A percentile compares a stretch with the other conserved stretches of the same genome.
Conservation (phyloP, 106 monocot species). For the Dendrobium officinale region DNA sequence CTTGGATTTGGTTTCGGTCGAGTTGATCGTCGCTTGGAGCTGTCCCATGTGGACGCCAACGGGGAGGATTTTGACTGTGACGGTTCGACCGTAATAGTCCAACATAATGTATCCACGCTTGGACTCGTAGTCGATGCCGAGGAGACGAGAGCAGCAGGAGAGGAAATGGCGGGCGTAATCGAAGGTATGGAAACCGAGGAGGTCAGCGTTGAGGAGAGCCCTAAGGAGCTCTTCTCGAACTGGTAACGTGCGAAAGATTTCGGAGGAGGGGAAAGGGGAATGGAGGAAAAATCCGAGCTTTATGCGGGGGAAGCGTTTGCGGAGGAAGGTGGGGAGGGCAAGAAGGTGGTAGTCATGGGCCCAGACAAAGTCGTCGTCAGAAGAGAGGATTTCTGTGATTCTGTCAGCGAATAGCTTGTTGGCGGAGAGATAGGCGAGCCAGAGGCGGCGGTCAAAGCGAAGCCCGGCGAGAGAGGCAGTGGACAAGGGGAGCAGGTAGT, state of each 20-base stretch:
- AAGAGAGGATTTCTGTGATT: slow-evolving; percentile 44
- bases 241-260: slow-evolving; percentile 74
- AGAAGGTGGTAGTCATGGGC: slow-evolving; percentile 82
- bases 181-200: slow-evolving; percentile 86
- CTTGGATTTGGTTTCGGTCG: slow-evolving; percentile 23
- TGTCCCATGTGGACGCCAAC: slow-evolving; percentile 67
- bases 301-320: slow-evolving; percentile 45
- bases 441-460: slow-evolving; percentile 47
- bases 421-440: slow-evolving; percentile 65
- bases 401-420: slow-evolving; percentile 65
- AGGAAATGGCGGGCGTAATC: slow-evolving; percentile 88
- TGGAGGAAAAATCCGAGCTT: slow-evolving; percentile 80
- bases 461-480: slow-evolving; percentile 20
- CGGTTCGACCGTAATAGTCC: slow-evolving; percentile 77
- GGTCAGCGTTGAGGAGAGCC: slow-evolving; percentile 63
- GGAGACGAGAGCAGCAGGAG: slow-evolving; percentile 57
- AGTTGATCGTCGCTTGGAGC: slow-evolving; percentile 31
- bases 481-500: slow-evolving; percentile 67
- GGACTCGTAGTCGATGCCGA: slow-evolving; percentile 76
- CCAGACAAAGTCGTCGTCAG: slow-evolving; percentile 75
- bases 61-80: slow-evolving; percentile 74
- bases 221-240: slow-evolving; percentile 73
- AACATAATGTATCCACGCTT: slow-evolving; percentile 61
- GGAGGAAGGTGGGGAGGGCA: slow-evolving; percentile 68
- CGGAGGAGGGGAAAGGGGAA: slow-evolving; percentile 83